Evolutionary conservation across 192 early-diverging fungal genomes (phyloP), one percentile per base, ranked within the genome.

Genomic region (Entophlyctis luteolus): DNA sequence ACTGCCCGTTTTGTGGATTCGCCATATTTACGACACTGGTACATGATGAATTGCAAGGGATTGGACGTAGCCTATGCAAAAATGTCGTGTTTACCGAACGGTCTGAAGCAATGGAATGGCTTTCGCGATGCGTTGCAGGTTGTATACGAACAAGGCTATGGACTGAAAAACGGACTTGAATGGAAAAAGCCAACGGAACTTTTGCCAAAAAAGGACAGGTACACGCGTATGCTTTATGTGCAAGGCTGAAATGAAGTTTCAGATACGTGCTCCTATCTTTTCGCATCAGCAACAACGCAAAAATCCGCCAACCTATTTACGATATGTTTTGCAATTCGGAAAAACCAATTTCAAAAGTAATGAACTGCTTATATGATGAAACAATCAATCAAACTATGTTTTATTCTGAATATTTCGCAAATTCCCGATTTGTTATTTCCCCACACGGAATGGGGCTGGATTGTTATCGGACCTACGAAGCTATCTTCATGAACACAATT

Each of bases 401-500:
- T 34, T 57, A 57, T 36, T 6, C 28, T 29, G 23, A 35, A 12
- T n/a, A 10, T 12, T 36, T 62, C n/a, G 50, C 60, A 16, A 55
- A 25, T 14, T 56, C 28, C 1, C 46, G 50, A 18, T 62, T 62
- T 62, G 60, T 54, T 0, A 55, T 62, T 2, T 62, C 60, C n/a
- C 60, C 60, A 16, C 28, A 22, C 23, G 60, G 60, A 16, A 16
- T 12, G 31, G 60, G 60, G 10, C 52, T 27, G 18, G 60, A 62
- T 25, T 62, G 60, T 27, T 62, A 62, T 62, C 46, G 60, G 14
- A 62, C 60, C 8, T 62, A 56, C 10, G 60, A 62, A 34, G 60
- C 60, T 12, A 29, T 62, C 1, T 54, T 53, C 29, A 12, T 62
- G 23, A 28, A 28, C 0, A 27, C 14, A 1, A 25, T 25, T 54